Conservation (phyloP, 495 filamentous ascomycete species). For the Halenospora varia region DNA sequence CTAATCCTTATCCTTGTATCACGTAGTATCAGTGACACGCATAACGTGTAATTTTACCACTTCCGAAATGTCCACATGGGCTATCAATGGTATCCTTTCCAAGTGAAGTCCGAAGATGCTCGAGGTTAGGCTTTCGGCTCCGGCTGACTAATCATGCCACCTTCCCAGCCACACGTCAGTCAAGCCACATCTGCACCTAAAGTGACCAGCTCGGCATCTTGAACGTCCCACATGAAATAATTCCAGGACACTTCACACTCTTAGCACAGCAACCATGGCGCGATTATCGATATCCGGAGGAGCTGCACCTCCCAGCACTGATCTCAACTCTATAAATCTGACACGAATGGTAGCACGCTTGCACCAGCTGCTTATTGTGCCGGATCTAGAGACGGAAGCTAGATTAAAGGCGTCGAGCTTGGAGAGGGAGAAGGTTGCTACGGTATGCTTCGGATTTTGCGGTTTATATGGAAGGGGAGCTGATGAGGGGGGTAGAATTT, state of each 20-base stretch:
- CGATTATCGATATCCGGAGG: conserved; percentile 11
- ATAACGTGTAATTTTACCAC: too few relatives aligned
- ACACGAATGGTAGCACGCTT: conserved; percentile 70
- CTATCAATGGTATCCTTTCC: too few relatives aligned
- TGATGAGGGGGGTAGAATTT: conserved; percentile 57
- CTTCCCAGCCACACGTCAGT: neutral
- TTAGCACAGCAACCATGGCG: conserved; percentile 11
- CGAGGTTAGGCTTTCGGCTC: too few relatives aligned
- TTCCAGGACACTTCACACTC: too few relatives aligned
- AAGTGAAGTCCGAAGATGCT: too few relatives aligned
- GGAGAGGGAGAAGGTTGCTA: conserved; percentile 63
- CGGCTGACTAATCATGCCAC: too few relatives aligned
- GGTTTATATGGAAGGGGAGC: neutral
- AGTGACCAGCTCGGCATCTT: too few relatives aligned
- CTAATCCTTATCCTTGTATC: too few relatives aligned
- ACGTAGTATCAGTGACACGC: too few relatives aligned
- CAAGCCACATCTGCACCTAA: neutral
- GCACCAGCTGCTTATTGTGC: conserved; percentile 66
- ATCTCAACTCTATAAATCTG: conserved; percentile 49
- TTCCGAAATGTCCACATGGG: too few relatives aligned
- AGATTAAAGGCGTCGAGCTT: conserved; percentile 59
- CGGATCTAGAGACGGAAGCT: conserved; percentile 53
- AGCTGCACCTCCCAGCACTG: neutral
- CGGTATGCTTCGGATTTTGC: conserved; percentile 40
- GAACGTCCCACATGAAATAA: too few relatives aligned